Evolutionary conservation across 257 asterid species (phyloP), one percentile per base, ranked within the genome.

Genomic region (Salvia miltiorrhiza): DNA sequence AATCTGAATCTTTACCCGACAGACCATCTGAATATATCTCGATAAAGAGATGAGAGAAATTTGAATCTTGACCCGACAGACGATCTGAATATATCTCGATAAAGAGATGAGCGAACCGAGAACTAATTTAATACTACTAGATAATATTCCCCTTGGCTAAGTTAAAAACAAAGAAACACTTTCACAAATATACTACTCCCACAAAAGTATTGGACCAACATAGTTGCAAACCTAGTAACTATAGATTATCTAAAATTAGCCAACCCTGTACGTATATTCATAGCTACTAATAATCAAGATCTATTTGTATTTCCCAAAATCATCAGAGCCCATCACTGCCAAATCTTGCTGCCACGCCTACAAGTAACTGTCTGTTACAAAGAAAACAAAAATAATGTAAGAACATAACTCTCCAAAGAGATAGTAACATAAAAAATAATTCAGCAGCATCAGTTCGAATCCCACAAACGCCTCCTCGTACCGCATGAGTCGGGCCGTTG

Each of bases 261-360:
- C 48, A 76, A 67, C 43, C 75, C 81, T 73, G 79, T 80, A 79
- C 74, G 79, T 76, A 80, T 73, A 76, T 80, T 78, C 83, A 75
- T 76, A 79, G 44, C 76, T 72, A 72, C 76, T 67, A 72, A 67
- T 74, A 47, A 75, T 56, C 73, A 33, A 33, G 45, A 75, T 49
- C 78, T 45, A 75, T 73, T 54, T 72, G 14, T 67, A 69, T 57
- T 72, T 75, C 55, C 63, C 45, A 78, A 28, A 48, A 61, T 47
- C 14, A 77, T 72, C 77, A 37, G n/a, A n/a, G 60, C 52, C 1
- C 53, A 41, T 52, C 65, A 24, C 73, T 40, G 75, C 78, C 72
- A 47, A 39, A 39, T 65, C 73, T 68, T 67, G 77, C 67, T 3
- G 53, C 69, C 44, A 21, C 71, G 32, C 67, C 81, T 80, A 73